Percentiles rank a stretch among this genome's conserved stretches.
phyloP scores from a whole-genome alignment of 208 protist species.

The Crithidia bombi region DNA sequence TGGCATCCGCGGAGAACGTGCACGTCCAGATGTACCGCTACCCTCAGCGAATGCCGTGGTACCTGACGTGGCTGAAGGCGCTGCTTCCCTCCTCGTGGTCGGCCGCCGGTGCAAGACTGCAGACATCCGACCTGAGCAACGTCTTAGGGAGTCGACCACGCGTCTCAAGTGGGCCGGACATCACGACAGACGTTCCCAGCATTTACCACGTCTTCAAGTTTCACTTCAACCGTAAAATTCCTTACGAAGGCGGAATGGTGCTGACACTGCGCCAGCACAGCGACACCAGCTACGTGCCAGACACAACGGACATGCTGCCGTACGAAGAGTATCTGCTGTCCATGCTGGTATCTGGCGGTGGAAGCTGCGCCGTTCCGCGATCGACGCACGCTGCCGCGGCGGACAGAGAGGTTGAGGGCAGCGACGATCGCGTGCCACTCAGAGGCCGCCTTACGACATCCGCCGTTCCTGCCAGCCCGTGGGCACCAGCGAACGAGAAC shows the following conservation, averaged over 20 bases:
- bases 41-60: conserved; percentile 63
- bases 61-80: conserved; percentile 42
- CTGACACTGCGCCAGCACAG: conserved; percentile 30
- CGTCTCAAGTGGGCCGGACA: neutral
- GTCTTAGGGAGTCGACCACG: conserved; percentile 7
- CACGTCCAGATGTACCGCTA: conserved; percentile 83
- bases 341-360: conserved; percentile 43
- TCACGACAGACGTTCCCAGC: conserved; percentile 21
- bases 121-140: conserved; percentile 10
- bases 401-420: neutral
- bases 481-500: conserved; percentile 15
- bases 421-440: neutral
- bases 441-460: neutral
- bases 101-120: conserved; percentile 27
- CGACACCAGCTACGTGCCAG: conserved; percentile 27
- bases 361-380: conserved; percentile 39
- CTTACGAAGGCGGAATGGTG: conserved; percentile 51
- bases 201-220: conserved; percentile 63
- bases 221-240: conserved; percentile 57
- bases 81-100: conserved; percentile 49
- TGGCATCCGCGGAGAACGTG: conserved; percentile 31
- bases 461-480: conserved; percentile 27
- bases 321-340: conserved; percentile 75
- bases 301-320: conserved; percentile 44
- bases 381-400: neutral